Evolutionary conservation across 1,284 basidiomycete species (phyloP).

Genomic region (Puccinia triticina): DNA sequence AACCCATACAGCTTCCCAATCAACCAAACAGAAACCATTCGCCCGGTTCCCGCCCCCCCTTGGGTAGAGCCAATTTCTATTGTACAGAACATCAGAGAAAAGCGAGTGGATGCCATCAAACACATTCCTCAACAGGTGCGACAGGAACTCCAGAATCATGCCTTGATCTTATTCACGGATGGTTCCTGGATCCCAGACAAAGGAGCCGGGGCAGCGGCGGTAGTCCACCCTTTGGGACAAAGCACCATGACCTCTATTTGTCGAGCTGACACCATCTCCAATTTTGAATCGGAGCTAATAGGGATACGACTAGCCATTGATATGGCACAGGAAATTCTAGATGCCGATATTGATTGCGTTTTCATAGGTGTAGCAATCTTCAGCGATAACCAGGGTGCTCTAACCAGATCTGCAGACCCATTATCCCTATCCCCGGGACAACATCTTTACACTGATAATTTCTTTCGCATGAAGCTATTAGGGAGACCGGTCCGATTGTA

Average conservation of each 20-base stretch:
- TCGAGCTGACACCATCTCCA: background rate
- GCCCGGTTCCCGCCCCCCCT: background rate
- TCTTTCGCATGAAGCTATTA: background rate
- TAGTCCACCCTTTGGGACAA: background rate
- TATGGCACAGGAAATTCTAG: background rate
- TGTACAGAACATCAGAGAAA: background rate
- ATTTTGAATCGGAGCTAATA: conserved; percentile 1
- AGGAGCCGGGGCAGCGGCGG: background rate
- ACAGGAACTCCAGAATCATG: background rate
- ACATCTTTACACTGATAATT: too few relatives aligned
- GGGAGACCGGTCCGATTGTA: background rate
- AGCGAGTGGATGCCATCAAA: background rate
- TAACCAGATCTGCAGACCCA: background rate
- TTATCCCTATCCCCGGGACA: background rate
- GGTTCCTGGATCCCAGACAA: too few relatives aligned
- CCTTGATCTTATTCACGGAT: too few relatives aligned
- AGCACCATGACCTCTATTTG: too few relatives aligned
- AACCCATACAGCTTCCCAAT: background rate
- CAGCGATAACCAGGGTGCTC: conserved; percentile 1
- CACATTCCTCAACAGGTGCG: background rate
- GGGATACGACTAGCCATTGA: background rate
- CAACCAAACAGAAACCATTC: background rate
- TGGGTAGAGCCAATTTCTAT: background rate
- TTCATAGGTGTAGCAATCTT: background rate
- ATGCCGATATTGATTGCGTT: background rate